phyloP scores from a whole-genome alignment of 2,329 filamentous ascomycete species.

The Stachybotrys echinatus region DNA sequence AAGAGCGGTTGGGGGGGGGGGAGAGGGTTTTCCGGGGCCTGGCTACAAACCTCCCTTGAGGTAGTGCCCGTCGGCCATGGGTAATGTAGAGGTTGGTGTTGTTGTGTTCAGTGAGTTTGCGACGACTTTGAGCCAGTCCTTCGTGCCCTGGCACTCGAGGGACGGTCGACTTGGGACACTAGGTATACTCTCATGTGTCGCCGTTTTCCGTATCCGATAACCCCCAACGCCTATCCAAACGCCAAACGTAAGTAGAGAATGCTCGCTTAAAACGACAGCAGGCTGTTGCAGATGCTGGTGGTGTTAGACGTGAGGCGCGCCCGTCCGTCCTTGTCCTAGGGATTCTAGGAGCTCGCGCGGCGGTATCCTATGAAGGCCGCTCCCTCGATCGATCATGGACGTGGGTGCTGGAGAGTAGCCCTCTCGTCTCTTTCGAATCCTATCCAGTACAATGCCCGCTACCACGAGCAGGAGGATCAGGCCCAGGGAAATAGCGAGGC shows the following conservation, averaged over 20 bases:
- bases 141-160: neutral
- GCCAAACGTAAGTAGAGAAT: conserved; percentile 23
- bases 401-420: conserved; percentile 77
- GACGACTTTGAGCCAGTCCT: too few relatives aligned
- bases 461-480: conserved; percentile 75
- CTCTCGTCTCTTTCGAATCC: conserved; percentile 69
- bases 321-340: conserved; percentile 41
- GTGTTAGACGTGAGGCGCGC: conserved; percentile 45
- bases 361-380: conserved; percentile 54
- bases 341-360: conserved; percentile 55
- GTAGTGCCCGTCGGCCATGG: neutral
- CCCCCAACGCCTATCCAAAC: conserved; percentile 18
- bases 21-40: conserved; percentile 11
- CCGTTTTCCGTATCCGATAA: neutral
- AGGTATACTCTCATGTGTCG: neutral
- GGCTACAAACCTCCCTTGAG: neutral
- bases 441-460: conserved; percentile 68
- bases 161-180: neutral
- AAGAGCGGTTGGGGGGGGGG: conserved; percentile 1
- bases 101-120: conserved; percentile 3
- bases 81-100: neutral
- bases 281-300: neutral
- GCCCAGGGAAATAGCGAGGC: conserved; percentile 70
- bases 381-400: conserved; percentile 54
- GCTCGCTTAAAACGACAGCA: conserved; percentile 18